phyloP scores from a whole-genome alignment of 1,284 basidiomycete genomes.

The Caloboletus firmus region DNA sequence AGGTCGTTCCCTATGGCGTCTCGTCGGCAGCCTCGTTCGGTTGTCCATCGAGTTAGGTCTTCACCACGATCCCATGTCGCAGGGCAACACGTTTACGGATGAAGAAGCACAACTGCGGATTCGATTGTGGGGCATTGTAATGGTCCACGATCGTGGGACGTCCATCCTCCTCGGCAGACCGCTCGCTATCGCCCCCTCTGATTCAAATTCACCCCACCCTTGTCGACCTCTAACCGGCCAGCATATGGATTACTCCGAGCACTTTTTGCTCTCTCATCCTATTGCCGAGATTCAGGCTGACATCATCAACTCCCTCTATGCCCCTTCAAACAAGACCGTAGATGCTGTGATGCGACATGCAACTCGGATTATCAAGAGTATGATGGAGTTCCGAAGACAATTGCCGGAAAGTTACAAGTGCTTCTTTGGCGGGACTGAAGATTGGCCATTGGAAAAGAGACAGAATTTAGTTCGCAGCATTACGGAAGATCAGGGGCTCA shows the following conservation, averaged over 20 bases:
- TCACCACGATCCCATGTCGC: constrained; percentile 76
- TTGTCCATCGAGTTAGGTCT: constrained; percentile 77
- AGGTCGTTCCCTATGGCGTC: constrained; percentile 79
- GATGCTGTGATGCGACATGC: constrained; percentile 74
- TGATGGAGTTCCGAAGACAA: constrained; percentile 62
- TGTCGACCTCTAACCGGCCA: constrained; percentile 46
- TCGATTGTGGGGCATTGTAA: constrained; percentile 76
- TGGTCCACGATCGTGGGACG: constrained; percentile 80
- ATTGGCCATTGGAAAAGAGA: constrained; percentile 66
- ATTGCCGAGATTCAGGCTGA: constrained; percentile 81
- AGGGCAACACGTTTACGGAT: constrained; percentile 63
- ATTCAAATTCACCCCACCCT: constrained; percentile 74
- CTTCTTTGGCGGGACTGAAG: constrained; percentile 70
- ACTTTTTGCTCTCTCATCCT: constrained; percentile 68
- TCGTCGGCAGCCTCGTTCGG: constrained; percentile 77
- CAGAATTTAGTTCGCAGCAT: constrained; percentile 68
- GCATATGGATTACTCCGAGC: constrained; percentile 55
- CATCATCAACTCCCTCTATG: constrained; percentile 79
- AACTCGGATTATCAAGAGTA: constrained; percentile 70
- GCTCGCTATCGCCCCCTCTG: constrained; percentile 71
- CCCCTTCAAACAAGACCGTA: constrained; percentile 62
- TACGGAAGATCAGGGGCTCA: constrained; percentile 74
- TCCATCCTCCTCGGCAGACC: constrained; percentile 82
- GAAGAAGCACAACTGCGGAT: constrained; percentile 75
- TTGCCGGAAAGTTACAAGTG: constrained; percentile 67